Conservation (phyloP, 306 rosid species). For the Urtica urens region DNA sequence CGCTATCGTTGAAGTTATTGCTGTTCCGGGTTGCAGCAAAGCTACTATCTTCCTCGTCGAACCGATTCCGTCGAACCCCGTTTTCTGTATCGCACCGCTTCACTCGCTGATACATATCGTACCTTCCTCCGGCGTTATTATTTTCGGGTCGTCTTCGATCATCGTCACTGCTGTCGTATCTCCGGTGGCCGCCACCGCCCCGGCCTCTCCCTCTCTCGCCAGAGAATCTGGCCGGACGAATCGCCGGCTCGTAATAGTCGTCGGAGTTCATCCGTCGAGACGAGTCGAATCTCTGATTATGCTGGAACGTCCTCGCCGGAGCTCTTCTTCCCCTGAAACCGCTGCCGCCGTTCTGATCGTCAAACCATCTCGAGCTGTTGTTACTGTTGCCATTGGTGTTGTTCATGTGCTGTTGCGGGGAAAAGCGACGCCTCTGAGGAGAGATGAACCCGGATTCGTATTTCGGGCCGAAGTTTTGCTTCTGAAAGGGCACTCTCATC, state of each 20-base stretch:
- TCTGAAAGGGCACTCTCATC: constrained; percentile 21
- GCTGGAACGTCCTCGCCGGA: constrained; percentile 18
- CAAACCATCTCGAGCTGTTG: constrained; percentile 23
- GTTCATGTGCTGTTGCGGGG: too few species aligned
- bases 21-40: too few species aligned
- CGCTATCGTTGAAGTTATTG: constrained; percentile 10
- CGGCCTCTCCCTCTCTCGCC: constrained; percentile 12
- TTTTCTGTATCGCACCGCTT: constrained; percentile 20
- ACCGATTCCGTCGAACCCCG: constrained; percentile 20
- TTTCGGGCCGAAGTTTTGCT: constrained; percentile 19
- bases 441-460: constrained; percentile 17
- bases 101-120: constrained; percentile 8
- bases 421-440: constrained; percentile 18
- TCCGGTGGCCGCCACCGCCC: constrained; percentile 15
- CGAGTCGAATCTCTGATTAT: constrained; percentile 16
- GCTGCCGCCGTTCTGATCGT: constrained; percentile 13
- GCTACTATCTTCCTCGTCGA: constrained; percentile 16
- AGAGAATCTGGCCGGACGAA: constrained; percentile 15
- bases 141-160: constrained; percentile 21
- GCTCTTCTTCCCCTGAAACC: constrained; percentile 26
- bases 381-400: too few species aligned
- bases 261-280: constrained; percentile 19
- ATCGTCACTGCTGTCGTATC: constrained; percentile 20
- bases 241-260: constrained; percentile 17
- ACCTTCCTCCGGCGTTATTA: too few species aligned